A percentile compares a stretch with the other conserved stretches of the same genome.
These are phyloP conservation scores for Tillandsia fasciculata DNA, from an alignment of 176 grass and related monocot genomes.

Conservation along the genomic window DNA sequence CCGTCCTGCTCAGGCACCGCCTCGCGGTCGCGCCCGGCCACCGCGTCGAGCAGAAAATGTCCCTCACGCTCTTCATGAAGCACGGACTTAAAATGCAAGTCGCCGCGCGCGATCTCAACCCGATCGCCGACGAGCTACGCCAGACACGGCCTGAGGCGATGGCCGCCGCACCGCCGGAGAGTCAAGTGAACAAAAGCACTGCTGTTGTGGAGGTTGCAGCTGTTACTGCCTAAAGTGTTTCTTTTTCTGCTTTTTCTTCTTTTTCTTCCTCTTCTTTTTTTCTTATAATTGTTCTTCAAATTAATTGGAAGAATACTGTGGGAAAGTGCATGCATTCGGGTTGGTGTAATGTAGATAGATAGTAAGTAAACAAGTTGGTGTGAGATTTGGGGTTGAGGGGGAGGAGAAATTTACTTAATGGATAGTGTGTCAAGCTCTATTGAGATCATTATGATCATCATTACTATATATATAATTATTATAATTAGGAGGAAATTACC, in stretches of 20 bases:
- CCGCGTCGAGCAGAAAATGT: conserved; percentile 98
- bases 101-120: conserved; percentile 42
- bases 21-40: conserved; percentile 57
- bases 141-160: neutral
- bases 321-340: neutral
- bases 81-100: conserved; percentile 77
- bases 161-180: neutral
- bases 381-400: neutral
- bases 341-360: neutral
- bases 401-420: neutral
- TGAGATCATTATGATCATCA: neutral
- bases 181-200: no score
- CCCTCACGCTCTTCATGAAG: conserved; percentile 98
- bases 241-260: neutral
- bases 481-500: neutral
- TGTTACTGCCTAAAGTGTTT: conserved; percentile 13
- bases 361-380: conserved; percentile 2
- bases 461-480: neutral
- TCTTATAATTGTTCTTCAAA: no score
- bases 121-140: conserved; percentile 25
- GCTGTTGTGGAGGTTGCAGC: neutral
- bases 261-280: neutral
- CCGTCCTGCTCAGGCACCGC: conserved; percentile 72
- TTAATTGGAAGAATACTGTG: no score
- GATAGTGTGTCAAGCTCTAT: neutral